These are phyloP conservation scores for Candida boidinii DNA, from an alignment of 805 yeast genomes.

Conservation along the genomic window DNA sequence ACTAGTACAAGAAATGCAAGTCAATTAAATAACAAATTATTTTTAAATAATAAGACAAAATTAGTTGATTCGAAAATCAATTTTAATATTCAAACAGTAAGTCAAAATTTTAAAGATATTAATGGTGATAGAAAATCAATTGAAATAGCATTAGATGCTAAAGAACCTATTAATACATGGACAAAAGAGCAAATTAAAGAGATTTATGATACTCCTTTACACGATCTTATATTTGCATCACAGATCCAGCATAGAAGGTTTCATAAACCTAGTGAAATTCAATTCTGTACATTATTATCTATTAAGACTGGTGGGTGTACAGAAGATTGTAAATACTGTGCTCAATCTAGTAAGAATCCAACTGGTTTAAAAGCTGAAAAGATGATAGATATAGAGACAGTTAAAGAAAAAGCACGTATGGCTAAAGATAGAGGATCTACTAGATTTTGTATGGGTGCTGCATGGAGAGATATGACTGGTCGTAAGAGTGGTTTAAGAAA, in stretches of 20 bases:
- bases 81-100: too few species aligned
- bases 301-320: conserved; percentile 78
- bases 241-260: conserved; percentile 57
- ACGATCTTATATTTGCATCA: conserved; percentile 51
- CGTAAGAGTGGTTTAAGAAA: conserved; percentile 57
- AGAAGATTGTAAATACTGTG: conserved; percentile 76
- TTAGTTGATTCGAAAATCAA: too few species aligned
- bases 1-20: too few species aligned
- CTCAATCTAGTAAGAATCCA: conserved; percentile 61
- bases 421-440: conserved; percentile 70
- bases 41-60: too few species aligned
- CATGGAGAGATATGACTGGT: conserved; percentile 82
- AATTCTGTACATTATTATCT: conserved; percentile 65
- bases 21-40: too few species aligned
- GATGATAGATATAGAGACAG: conserved; percentile 52
- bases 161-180: conserved; percentile 38
- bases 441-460: conserved; percentile 79
- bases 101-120: too few species aligned
- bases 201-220: conserved; percentile 58
- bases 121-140: too few species aligned
- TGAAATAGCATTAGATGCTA: conserved; percentile 21
- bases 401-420: conserved; percentile 49
- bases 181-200: conserved; percentile 48
- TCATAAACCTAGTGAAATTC: conserved; percentile 65
- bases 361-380: conserved; percentile 70